A percentile compares a stretch with the other conserved stretches of the same genome.
phyloP scores from a whole-genome alignment of 164 flowering plant genomes.

The Pachysandra terminalis region DNA sequence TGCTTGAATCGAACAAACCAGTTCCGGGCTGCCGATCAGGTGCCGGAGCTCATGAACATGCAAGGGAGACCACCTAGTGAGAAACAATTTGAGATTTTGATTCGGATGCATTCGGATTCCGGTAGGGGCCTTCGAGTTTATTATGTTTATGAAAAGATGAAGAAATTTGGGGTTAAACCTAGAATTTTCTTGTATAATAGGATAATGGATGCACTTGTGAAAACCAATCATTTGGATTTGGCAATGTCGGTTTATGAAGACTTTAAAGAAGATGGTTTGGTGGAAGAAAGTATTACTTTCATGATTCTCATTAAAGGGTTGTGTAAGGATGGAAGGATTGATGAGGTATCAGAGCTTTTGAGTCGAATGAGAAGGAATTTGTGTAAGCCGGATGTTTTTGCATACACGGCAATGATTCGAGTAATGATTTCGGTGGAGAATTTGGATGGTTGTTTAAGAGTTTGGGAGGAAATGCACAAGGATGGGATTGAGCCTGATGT shows the following conservation, averaged over 20 bases:
- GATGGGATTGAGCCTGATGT: slow-evolving; percentile 81
- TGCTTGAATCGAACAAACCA: slow-evolving; percentile 65
- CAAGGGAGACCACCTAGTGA: slow-evolving; percentile 85
- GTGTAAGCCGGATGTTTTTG: slow-evolving; percentile 92
- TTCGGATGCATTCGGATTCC: slow-evolving; percentile 83
- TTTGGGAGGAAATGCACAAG: slow-evolving; percentile 84
- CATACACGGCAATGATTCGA: slow-evolving; percentile 86
- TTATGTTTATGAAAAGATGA: slow-evolving; percentile 84
- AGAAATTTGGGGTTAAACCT: slow-evolving; percentile 70
- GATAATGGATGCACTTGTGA: slow-evolving; percentile 78
- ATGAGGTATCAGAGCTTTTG: slow-evolving; percentile 59
- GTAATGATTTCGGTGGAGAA: slow-evolving; percentile 53
- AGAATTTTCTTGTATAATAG: slow-evolving; percentile 77
- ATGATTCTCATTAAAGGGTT: slow-evolving; percentile 85
- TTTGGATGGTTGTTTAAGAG: slow-evolving; percentile 69
- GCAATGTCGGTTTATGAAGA: slow-evolving; percentile 81
- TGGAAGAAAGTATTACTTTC: slow-evolving; percentile 78
- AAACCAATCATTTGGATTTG: slow-evolving; percentile 66
- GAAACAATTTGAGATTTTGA: slow-evolving; percentile 90
- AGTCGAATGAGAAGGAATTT: slow-evolving; percentile 59
- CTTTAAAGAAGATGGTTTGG: slow-evolving; percentile 63
- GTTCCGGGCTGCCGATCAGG: slow-evolving; percentile 81
- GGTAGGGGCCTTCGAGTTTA: slow-evolving; percentile 79
- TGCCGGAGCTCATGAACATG: slow-evolving; percentile 82
- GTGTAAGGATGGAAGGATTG: slow-evolving; percentile 62